Conservation (phyloP, 2,329 filamentous ascomycete species). For the Fusarium abutilonis region DNA sequence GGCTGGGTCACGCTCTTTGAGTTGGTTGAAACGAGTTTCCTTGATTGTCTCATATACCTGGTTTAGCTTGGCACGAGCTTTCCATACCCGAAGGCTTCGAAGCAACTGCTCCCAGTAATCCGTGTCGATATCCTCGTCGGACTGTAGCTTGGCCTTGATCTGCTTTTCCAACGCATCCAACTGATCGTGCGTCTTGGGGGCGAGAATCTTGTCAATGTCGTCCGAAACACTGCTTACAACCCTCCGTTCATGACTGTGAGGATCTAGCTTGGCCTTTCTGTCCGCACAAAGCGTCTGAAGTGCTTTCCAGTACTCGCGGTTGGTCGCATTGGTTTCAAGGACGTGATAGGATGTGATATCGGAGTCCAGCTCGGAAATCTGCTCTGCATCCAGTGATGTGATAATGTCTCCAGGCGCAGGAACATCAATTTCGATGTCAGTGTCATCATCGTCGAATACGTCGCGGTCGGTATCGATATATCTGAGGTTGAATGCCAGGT, state of each 20-base stretch:
- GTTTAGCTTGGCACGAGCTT: constrained; percentile 85
- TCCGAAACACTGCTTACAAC: constrained; percentile 83
- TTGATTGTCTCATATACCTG: constrained; percentile 81
- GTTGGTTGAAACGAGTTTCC: constrained; percentile 71
- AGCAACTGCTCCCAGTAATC: constrained; percentile 98
- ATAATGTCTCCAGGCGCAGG: constrained; percentile 85
- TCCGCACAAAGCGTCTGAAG: constrained; percentile 86
- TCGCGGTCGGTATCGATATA: constrained; percentile 88
- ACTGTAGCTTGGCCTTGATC: constrained; percentile 85
- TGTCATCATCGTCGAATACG: constrained; percentile 85
- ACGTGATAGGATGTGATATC: constrained; percentile 84
- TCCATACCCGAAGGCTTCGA: constrained; percentile 85
- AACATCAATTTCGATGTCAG: constrained; percentile 76
- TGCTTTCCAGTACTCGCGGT: constrained; percentile 92
- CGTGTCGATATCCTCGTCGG: constrained; percentile 90
- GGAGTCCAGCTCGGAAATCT: constrained; percentile 79
- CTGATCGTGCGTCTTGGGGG: constrained; percentile 86
- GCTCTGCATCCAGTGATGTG: constrained; percentile 71
- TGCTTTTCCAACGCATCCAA: constrained; percentile 87
- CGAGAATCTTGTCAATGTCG: constrained; percentile 88
- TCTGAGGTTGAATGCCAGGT: constrained; percentile 88
- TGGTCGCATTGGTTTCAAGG: constrained; percentile 80
- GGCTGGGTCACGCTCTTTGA: constrained; percentile 74
- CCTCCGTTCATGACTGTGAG: constrained; percentile 71
- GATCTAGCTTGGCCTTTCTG: constrained; percentile 71